Percentiles rank a stretch among this genome's conserved stretches.
Evolutionary conservation across 805 yeast genomes (phyloP).

Genomic region (Myxozyma udenii): DNA sequence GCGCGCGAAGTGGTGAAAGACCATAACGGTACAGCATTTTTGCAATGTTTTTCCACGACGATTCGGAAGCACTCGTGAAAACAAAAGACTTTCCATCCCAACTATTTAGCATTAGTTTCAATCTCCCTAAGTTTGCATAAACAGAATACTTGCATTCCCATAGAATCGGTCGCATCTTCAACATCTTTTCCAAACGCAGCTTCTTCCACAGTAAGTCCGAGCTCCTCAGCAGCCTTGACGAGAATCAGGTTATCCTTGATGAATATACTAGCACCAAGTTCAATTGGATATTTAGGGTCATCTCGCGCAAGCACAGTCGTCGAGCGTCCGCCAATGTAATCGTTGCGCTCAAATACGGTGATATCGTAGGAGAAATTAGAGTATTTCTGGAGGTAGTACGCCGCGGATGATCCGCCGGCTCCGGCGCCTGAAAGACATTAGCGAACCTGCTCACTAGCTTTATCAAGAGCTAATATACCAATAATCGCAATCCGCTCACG

Average conservation of each 20-base stretch:
- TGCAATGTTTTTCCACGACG: slow-evolving; percentile 20
- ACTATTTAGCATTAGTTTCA: slow-evolving; percentile 6
- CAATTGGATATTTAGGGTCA: slow-evolving; percentile 36
- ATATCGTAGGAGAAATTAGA: slow-evolving; percentile 40
- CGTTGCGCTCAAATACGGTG: slow-evolving; percentile 44
- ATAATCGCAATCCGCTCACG: slow-evolving; percentile 14
- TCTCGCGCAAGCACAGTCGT: slow-evolving; percentile 40
- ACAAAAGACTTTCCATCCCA: slow-evolving; percentile 23
- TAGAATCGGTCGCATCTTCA: slow-evolving; percentile 37
- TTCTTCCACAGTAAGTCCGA: slow-evolving; percentile 34
- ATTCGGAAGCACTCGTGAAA: slow-evolving; percentile 13
- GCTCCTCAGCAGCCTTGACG: slow-evolving; percentile 40
- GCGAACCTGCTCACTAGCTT: neutral
- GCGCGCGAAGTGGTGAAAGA: slow-evolving; percentile 34
- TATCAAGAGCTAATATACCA: slow-evolving; percentile 4
- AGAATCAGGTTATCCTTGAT: slow-evolving; percentile 44
- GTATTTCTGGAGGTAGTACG: slow-evolving; percentile 46
- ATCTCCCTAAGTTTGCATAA: too few species aligned
- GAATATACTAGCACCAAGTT: slow-evolving; percentile 50
- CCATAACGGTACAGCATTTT: slow-evolving; percentile 40
- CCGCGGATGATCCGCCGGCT: slow-evolving; percentile 50
- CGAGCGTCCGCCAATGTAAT: slow-evolving; percentile 48
- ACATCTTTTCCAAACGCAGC: neutral
- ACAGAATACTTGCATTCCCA: slow-evolving; percentile 36
- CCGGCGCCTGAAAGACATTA: slow-evolving; percentile 51